phyloP scores from a whole-genome alignment of 352 stramenopile genomes.

The Pythium plurisporium region DNA sequence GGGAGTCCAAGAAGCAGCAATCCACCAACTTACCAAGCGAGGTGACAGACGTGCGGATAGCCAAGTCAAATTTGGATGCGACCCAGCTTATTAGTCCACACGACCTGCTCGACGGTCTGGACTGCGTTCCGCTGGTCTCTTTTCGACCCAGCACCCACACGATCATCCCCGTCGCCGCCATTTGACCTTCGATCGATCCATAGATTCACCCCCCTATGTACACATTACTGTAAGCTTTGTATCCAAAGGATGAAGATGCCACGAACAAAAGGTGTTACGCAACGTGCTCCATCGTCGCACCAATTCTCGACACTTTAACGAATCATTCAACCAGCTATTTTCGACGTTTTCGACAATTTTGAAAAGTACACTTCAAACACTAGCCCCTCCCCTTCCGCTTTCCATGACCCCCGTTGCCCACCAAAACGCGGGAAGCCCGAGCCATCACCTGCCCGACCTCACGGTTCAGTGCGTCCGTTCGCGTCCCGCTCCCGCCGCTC shows the following conservation, averaged over 20 bases:
- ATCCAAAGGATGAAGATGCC: too few species aligned
- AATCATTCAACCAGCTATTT: too few species aligned
- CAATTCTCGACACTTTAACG: slow-evolving; percentile 2
- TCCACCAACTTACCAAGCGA: background rate
- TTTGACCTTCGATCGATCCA: background rate
- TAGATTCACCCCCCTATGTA: too few species aligned
- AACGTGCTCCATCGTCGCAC: background rate
- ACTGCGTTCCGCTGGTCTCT: slow-evolving; percentile 11
- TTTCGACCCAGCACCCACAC: slow-evolving; percentile 18
- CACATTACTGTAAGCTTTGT: background rate
- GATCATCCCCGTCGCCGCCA: slow-evolving; percentile 14
- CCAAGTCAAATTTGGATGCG: slow-evolving; percentile 8
- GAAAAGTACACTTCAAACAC: background rate
- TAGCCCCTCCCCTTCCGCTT: background rate
- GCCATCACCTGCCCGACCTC: background rate
- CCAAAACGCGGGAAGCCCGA: background rate
- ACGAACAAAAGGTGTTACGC: too few species aligned
- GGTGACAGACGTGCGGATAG: slow-evolving; percentile 12
- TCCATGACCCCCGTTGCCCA: background rate
- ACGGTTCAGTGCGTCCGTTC: too few species aligned
- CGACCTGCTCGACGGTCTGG: slow-evolving; percentile 9
- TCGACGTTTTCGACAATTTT: slow-evolving; percentile 8
- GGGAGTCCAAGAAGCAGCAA: slow-evolving; percentile 25
- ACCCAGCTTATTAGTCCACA: background rate
- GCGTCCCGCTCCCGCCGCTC: too few species aligned